Base-by-base conservation (phyloP, 75 land plant genomes). In the Adiantum capillusveneris region DNA sequence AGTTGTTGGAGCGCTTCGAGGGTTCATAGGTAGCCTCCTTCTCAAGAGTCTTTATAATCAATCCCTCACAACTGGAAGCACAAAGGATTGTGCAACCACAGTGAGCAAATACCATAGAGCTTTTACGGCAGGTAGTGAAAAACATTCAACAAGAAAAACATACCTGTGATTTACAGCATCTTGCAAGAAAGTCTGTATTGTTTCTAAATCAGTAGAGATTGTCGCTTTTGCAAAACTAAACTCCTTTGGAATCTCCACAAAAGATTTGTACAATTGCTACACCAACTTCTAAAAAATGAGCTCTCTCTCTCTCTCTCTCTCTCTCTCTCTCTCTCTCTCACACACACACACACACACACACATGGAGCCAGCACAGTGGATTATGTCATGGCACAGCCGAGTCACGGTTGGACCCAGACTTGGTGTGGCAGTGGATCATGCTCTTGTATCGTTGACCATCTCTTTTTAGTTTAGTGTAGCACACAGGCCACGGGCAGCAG, bases 21-120 rank as follows among this genome's bases (percentile, higher is more conserved):
- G 99, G 99, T 79, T 95, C 99, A 67, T 95, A 95, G 29, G 99
- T 95, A 34, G 99, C 99, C 67, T 95, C 99, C 53, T 66, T 77
- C 43, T 76, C 75, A 72, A 95, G 43, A 57, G 99, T 95, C 71
- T 95, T 95, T 67, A 95, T 84, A 44, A 95, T 95, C 51, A 95
- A 61, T 25, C 99, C 99, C 64, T 95, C 98, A 75, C 85, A 94
- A 63, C 98, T 94, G 75, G 58, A 67, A 34, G 50, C 37, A 34
- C 37, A 65, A 36, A 27, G 43, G 19, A 59, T 2, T 2, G 3
- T 34, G 37, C 3, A 9, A 34, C 9, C 7, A 34, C 37, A 34
- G 37, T 34, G 37, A 34, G 7, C 37, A 34, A 34, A 34, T 34
- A 39, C 12, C 13, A 13, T 9, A 39, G n/a, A 24, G 60, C 12